phyloP scores from a whole-genome alignment of 305 asterid genomes.

The Vinca major region DNA sequence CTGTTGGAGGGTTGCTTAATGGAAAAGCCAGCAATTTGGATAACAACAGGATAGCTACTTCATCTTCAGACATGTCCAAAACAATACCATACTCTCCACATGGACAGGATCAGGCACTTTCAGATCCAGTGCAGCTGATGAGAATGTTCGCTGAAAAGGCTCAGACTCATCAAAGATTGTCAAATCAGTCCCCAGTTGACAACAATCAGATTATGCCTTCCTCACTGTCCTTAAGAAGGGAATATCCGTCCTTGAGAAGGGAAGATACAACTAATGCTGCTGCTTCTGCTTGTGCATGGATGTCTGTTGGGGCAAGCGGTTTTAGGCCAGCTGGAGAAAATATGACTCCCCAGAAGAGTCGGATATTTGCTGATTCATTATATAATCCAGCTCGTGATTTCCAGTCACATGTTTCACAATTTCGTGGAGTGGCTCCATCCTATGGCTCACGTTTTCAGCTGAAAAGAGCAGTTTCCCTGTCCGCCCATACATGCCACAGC shows the following conservation, averaged over 20 bases:
- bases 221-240: slow-evolving; percentile 25
- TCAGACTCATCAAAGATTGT: slow-evolving; percentile 48
- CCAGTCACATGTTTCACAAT: slow-evolving; percentile 40
- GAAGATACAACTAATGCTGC: slow-evolving; percentile 51
- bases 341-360: slow-evolving; percentile 33
- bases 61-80: slow-evolving; percentile 32
- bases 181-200: slow-evolving; percentile 27
- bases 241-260: too few relatives aligned
- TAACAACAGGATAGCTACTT: slow-evolving; percentile 20
- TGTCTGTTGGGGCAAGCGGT: slow-evolving; percentile 88
- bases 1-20: slow-evolving; percentile 42
- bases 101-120: slow-evolving; percentile 54
- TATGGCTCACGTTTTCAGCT: slow-evolving; percentile 36
- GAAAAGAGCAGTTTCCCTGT: slow-evolving; percentile 35
- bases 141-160: slow-evolving; percentile 52
- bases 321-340: slow-evolving; percentile 45
- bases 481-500: slow-evolving; percentile 52
- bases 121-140: slow-evolving; percentile 72
- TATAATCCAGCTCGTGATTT: slow-evolving; percentile 44
- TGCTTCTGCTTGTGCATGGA: slow-evolving; percentile 80
- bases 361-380: slow-evolving; percentile 40
- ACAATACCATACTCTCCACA: slow-evolving; percentile 27
- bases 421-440: slow-evolving; percentile 43
- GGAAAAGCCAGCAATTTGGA: slow-evolving; percentile 35
- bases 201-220: slow-evolving; percentile 28